Evolutionary conservation across 371 early-diverging fungal genomes (phyloP), one percentile per base, ranked within the genome.

Genomic region (Mortierella sp.): DNA sequence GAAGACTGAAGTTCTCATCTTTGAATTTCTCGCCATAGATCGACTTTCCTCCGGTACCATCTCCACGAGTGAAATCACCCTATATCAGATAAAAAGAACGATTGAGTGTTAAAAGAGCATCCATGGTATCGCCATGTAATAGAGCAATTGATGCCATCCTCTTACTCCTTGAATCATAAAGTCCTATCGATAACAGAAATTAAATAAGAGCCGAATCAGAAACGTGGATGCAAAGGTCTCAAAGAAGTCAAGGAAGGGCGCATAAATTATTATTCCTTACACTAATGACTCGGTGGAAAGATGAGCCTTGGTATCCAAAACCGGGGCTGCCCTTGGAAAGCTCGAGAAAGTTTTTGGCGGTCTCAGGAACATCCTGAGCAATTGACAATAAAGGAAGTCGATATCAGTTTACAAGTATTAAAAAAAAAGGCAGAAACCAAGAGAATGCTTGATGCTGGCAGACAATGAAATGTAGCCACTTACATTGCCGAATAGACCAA

Each of bases 41-140:
- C 37, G 96, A 95, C 80, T 95, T 94, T 60, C 99, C 97, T 73
- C 99, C 99, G 61, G 97, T 97, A 65, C 98, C 98, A 83, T 98
- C 91, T 68, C 86, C 84, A 12, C 85, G 85, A 63, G 94, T 94
- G 60, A 94, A 93, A 70, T 96, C 94, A 76, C 95, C 95, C 78
- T 94, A 88, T 73, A 3, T 13, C 17, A 54, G 15, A 23, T 2
- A 42, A 54, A 23, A 23, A 54, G n/a, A n/a, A n/a, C 51, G 22
- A n/a, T 51, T 15, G 5, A 15, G 5, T 51, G 5, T 88, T 65
- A 23, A 40, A 15, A 17, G 32, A 54, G 23, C n/a, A 13, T 6
- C 22, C 23, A 3, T 60, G 13, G n/a, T 19, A n/a, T n/a, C n/a
- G n/a, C n/a, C n/a, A n/a, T n/a, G n/a, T n/a, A n/a, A n/a, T n/a